Base-by-base conservation (phyloP, 2,329 filamentous ascomycete genomes). In the Aspergillus ruber region DNA sequence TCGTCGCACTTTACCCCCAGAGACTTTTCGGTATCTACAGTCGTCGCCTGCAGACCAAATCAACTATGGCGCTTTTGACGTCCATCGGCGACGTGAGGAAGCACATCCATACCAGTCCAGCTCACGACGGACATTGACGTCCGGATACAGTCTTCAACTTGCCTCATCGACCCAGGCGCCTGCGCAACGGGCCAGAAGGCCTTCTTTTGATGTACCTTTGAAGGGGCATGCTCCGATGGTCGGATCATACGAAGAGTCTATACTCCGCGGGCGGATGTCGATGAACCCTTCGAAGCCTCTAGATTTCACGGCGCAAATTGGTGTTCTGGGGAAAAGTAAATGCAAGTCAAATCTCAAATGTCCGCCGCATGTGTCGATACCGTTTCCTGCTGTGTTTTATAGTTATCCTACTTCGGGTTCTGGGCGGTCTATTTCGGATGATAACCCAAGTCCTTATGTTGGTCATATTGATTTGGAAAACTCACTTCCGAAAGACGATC, bases 221-320 rank as follows among this genome's bases (percentile, higher is more conserved):
- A 73, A 93, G 23, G 87, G 91, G 48, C 89, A 94, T 67, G 90
- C 91, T 7, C 90, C 90, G 3, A 94, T 98, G 86, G 91, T 97
- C 2, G 93, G 93, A 2, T 96, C 91, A 1, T 98, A 96, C 58
- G 93, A 98, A 68, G 93, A 98, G 70, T 96, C 90, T 23, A 96
- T 98, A 50, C 74, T 98, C 2, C 83, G 89, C 42, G 93, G 93
- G 35, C 83, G 93, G 52, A 98, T 98, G 93, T 97, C 93, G 23
- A 96, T 90, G 1, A 93, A 85, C 2, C 91, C 93, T 0, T 97
- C 91, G 1, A 90, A 88, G 55, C 91, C 93, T 5, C 74, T 98
- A 5, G 85, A 95, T 55, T 98, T 98, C 61, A 79, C 94, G 5
- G 93, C 93, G 23, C 90, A 97, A 63, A 96, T 98, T 48, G 93